These are phyloP conservation scores for Blastocystis sp. DNA, from an alignment of 352 stramenopile species.

Conservation along the genomic window DNA sequence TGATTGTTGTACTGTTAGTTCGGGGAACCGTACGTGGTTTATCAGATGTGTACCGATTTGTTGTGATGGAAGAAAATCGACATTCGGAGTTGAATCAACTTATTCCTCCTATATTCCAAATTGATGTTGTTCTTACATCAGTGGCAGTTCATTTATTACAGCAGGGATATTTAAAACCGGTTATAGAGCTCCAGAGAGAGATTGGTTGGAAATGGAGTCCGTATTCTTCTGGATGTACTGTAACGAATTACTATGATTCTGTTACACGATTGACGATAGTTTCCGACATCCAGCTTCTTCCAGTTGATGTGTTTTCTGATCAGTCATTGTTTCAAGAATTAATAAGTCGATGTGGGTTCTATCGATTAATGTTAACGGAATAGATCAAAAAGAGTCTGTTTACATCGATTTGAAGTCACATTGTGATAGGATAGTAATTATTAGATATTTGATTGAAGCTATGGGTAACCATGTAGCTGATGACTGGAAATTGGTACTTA, in stretches of 20 bases:
- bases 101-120: neutral
- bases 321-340: neutral
- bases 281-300: neutral
- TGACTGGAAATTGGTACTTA: constrained; percentile 4
- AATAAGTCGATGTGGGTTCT: neutral
- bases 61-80: constrained; percentile 54
- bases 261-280: neutral
- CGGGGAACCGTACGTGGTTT: neutral
- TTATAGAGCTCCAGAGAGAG: neutral
- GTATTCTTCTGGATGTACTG: neutral
- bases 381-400: no score
- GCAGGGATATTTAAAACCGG: neutral
- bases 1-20: neutral
- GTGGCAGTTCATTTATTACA: neutral
- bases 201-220: neutral
- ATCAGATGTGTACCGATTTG: constrained; percentile 46
- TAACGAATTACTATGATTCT: constrained; percentile 2
- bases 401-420: no score
- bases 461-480: neutral
- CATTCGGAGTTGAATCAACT: neutral
- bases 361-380: neutral
- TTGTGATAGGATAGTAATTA: neutral
- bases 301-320: neutral
- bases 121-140: constrained; percentile 5
- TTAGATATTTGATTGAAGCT: neutral